Evolutionary conservation across 169 alveolate species (phyloP).

Genomic region (Plasmodium inui): DNA sequence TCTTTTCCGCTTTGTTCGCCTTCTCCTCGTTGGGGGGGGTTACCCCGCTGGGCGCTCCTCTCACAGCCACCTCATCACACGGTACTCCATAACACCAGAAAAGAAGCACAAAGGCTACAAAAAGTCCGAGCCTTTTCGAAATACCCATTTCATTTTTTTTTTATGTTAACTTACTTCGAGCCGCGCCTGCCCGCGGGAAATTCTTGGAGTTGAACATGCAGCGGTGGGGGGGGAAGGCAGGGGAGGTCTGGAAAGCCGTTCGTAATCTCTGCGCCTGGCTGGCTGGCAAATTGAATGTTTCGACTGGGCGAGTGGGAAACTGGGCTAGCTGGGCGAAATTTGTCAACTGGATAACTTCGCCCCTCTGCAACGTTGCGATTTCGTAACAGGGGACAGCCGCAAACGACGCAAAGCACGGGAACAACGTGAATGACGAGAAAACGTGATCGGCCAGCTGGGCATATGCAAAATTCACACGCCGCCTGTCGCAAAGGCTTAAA

Average conservation of each 20-base stretch:
- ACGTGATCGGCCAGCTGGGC: not conserved
- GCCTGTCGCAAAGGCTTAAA: not conserved
- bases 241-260: not conserved
- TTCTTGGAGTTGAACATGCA: not conserved
- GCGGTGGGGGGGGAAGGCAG: not conserved
- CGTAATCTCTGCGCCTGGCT: not conserved
- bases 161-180: not conserved
- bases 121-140: conserved; percentile 37
- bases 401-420: not conserved
- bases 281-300: not conserved
- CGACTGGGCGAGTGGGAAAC: not conserved
- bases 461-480: not conserved
- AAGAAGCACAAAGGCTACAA: conserved; percentile 9
- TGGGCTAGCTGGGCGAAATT: too few relatives aligned
- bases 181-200: not conserved
- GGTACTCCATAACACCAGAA: not conserved
- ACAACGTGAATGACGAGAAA: not conserved
- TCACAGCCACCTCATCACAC: not conserved
- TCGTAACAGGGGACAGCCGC: not conserved
- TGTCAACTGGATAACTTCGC: too few relatives aligned
- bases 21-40: not conserved
- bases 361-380: not conserved
- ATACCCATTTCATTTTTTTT: conserved; percentile 70
- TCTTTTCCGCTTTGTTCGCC: not conserved
- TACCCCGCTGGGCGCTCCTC: not conserved